Base-by-base conservation (phyloP, 2,329 filamentous ascomycete genomes). In the Pseudogymnoascus sp. region DNA sequence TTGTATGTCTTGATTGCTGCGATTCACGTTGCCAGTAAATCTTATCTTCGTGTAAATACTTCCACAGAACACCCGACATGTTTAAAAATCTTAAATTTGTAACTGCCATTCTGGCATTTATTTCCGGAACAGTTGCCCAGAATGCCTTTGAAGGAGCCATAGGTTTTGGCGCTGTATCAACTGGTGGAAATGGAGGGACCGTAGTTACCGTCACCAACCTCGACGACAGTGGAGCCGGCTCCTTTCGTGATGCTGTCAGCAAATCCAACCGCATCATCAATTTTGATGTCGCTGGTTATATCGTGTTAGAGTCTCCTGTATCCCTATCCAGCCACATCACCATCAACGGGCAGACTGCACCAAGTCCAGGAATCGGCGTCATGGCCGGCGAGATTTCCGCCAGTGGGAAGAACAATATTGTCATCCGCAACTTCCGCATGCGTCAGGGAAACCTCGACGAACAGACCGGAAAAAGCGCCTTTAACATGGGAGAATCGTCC, bases 391-490 rank as follows among this genome's bases (percentile, higher is more conserved):
- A 69, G 39, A 14, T 26, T 29, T 65, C 60, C n/a, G 55, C 62
- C 4, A 39, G 16, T 33, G 35, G 14, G 38, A 38, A 62, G 19
- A 14, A 10, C 67, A 77, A 83, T 43, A 74, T 78, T 29, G 82
- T 84, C 63, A 77, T 82, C 33, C 77, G 81, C n/a, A 82, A 83
- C 68, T 76, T 83, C 19, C 76, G 80, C 16, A 78, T 84, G 61
- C 78, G 80, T 26, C 82, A 82, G 79, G 81, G 81, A 35, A 78
- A 75, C 59, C 71, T 74, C 6, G 80, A 80, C 4, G 73, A 72
- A n/a, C 77, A 63, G 16, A 61, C 76, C 2, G 80, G 80, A 6
- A 84, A 84, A 67, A 80, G 83, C 63, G 81, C 75, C 2, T 75
- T 83, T 43, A 78, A 75, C 16, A 82, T 84, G 62, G 81, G 80